Evolutionary conservation across 257 asterid genomes (phyloP), one percentile per base, ranked within the genome.

Genomic region (Thymus quinquecostatus): DNA sequence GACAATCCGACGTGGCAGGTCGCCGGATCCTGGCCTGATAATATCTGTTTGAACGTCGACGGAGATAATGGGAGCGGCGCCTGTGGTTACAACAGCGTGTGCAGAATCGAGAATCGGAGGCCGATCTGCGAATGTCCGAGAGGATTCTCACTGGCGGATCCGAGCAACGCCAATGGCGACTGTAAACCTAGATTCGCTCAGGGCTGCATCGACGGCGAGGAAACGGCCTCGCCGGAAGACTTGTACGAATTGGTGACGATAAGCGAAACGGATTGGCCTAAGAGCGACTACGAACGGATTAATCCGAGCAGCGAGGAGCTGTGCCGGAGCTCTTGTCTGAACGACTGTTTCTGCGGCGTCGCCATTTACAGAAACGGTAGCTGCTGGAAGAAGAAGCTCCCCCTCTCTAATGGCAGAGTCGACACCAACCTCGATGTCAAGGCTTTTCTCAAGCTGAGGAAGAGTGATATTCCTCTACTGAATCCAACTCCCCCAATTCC

Each of bases 301-400:
- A 10, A 3, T 0, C 80, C 80, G 49, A 81, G 80, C 34, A 41
- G 45, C 0, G 78, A 58, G 68, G 75, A 72, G 0, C 49, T 14
- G 0, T 88, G 92, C 69, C 77, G 58, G 8, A 67, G 49, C 2
- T 70, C 87, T 60, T 91, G 96, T 72, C 45, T 79, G 70, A 48
- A 40, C 1, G 97, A 89, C 69, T 86, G 91, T 75, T 66, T 91
- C 21, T 89, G 96, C n/a, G 79, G 67, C 28, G 92, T 66, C 21
- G 66, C 89, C 0, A 72, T 88, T 51, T 76, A 44, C 74, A 77
- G 86, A 55, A 1, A 0, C 30, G 51, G 59, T 6, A 79, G 65
- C 73, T 91, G 97, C 60, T 88, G 96, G 95, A 88, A 87, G 82
- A 91, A 91, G 86, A 84, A 57, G 79, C 70, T 84, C 27, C 96